These are phyloP conservation scores for Russula lepida DNA, from an alignment of 768 basidiomycete genomes.

Conservation along the genomic window DNA sequence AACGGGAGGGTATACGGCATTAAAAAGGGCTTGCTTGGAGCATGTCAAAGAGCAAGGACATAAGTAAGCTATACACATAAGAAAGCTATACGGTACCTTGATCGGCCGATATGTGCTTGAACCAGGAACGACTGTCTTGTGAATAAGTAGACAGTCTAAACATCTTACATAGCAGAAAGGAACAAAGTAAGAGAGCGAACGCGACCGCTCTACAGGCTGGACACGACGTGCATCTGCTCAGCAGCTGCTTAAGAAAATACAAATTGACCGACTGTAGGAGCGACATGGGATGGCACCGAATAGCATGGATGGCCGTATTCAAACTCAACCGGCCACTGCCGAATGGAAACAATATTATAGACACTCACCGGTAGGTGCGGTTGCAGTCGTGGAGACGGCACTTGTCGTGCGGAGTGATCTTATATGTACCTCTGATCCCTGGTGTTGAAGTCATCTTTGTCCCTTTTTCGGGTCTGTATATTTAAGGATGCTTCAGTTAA, in stretches of 20 bases:
- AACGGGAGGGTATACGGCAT: neutral
- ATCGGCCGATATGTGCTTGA: neutral
- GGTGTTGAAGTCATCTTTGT: neutral
- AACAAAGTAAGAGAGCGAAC: neutral
- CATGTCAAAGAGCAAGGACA: neutral
- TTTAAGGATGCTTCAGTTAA: neutral
- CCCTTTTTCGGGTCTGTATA: neutral
- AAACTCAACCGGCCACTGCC: conserved; percentile 7
- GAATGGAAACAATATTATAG: neutral
- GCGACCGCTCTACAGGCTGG: neutral
- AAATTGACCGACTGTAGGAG: neutral
- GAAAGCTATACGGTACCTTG: no score
- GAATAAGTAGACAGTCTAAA: conserved; percentile 6
- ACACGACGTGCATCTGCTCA: conserved; percentile 7
- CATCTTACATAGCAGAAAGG: neutral
- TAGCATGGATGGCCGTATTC: neutral
- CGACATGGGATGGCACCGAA: neutral
- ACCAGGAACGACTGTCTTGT: conserved; percentile 2
- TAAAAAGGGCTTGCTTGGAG: neutral
- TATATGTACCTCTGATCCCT: neutral
- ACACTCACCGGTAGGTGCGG: neutral
- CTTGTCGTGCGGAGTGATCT: neutral
- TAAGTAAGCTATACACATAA: neutral
- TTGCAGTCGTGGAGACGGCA: neutral
- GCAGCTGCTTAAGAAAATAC: neutral